A percentile compares a stretch with the other conserved stretches of the same genome.
phyloP scores from a whole-genome alignment of 805 yeast species.

The Cyberlindnera americana region DNA sequence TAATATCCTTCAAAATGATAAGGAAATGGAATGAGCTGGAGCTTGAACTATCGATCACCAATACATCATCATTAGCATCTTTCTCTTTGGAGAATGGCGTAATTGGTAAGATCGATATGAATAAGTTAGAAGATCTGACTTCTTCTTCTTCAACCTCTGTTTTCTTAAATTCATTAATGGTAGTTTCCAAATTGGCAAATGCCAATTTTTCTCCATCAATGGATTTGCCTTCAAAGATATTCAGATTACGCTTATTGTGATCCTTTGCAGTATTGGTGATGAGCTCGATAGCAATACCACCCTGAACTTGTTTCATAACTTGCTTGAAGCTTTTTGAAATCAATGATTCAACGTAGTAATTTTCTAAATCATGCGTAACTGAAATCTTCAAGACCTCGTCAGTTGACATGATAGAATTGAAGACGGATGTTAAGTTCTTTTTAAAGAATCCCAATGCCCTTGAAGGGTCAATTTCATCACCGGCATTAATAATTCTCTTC shows the following conservation, averaged over 20 bases:
- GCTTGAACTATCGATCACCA: slow-evolving; percentile 37
- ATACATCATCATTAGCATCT: slow-evolving; percentile 28
- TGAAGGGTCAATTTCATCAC: slow-evolving; percentile 19
- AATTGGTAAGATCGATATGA: slow-evolving; percentile 66
- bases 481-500: slow-evolving; percentile 25
- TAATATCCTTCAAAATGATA: slow-evolving; percentile 70
- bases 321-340: slow-evolving; percentile 53
- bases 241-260: slow-evolving; percentile 42
- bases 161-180: slow-evolving; percentile 43
- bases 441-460: slow-evolving; percentile 27
- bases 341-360: slow-evolving; percentile 46
- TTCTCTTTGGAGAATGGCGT: slow-evolving; percentile 29
- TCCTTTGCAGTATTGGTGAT: slow-evolving; percentile 28
- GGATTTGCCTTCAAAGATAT: slow-evolving; percentile 69
- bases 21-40: slow-evolving; percentile 66
- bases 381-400: slow-evolving; percentile 59
- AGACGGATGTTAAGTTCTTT: slow-evolving; percentile 24
- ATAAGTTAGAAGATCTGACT: slow-evolving; percentile 51
- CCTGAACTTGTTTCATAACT: slow-evolving; percentile 75
- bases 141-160: slow-evolving; percentile 22
- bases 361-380: slow-evolving; percentile 64
- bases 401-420: slow-evolving; percentile 30
- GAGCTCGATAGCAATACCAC: slow-evolving; percentile 60
- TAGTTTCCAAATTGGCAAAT: slow-evolving; percentile 78
- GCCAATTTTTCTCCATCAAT: slow-evolving; percentile 87